A percentile compares a stretch with the other conserved stretches of the same genome.
Conservation (phyloP, 2,329 filamentous ascomycete species). For the Neofusicoccum cordaticola region DNA sequence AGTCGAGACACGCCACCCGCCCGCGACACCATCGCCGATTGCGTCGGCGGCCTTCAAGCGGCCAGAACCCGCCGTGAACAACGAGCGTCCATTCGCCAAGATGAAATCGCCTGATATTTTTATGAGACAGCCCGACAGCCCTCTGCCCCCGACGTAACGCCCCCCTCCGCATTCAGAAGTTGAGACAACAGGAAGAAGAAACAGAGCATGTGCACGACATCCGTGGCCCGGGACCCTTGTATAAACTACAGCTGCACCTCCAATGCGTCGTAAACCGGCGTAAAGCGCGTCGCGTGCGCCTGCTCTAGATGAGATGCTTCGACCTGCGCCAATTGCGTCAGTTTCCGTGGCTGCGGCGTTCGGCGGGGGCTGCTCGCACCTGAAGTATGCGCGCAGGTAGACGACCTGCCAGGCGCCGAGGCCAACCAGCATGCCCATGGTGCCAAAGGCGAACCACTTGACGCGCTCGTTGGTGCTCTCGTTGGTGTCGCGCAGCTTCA, state of each 20-base stretch:
- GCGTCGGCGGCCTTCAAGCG: not conserved
- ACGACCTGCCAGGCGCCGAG: slow-evolving; percentile 97
- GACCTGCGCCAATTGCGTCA: slow-evolving; percentile 27
- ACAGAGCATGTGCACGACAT: slow-evolving; percentile 10
- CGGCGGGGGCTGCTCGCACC: slow-evolving; percentile 48
- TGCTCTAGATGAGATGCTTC: slow-evolving; percentile 51
- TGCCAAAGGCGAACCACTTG: slow-evolving; percentile 96
- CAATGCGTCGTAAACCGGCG: slow-evolving; percentile 12
- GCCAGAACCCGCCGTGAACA: not conserved
- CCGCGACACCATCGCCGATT: not conserved
- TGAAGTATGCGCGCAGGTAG: slow-evolving; percentile 96
- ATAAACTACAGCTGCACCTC: slow-evolving; percentile 13
- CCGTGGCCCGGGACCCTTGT: slow-evolving; percentile 10
- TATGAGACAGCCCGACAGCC: slow-evolving; percentile 7
- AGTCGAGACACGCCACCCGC: not conserved
- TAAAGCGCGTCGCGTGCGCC: slow-evolving; percentile 3
- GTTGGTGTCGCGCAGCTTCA: slow-evolving; percentile 96
- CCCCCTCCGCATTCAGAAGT: slow-evolving; percentile 2
- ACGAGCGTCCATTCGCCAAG: not conserved
- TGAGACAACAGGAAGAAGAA: not conserved
- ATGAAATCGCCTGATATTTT: slow-evolving; percentile 11
- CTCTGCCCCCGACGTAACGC: not conserved
- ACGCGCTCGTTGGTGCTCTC: slow-evolving; percentile 99
- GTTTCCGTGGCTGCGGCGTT: not conserved
- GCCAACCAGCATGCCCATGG: slow-evolving; percentile 84